Conservation (phyloP, 306 rosid species). For the Inga laurina region DNA sequence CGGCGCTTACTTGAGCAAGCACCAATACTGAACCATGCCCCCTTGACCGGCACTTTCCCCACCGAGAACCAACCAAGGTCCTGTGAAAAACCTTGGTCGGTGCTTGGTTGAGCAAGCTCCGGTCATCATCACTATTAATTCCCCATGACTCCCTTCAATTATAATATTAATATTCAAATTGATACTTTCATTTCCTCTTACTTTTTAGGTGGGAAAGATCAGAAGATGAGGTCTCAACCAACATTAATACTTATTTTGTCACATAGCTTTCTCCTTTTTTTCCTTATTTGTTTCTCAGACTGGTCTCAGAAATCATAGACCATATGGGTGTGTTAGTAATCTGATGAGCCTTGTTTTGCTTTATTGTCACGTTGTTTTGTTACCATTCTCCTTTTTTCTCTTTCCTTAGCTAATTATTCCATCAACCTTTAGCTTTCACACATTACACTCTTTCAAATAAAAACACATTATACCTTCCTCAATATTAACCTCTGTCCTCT, state of each 20-base stretch:
- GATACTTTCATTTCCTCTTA: neutral
- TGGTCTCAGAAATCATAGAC: neutral
- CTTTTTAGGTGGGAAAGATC: neutral
- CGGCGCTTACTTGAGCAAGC: too few species aligned
- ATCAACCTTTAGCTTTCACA: neutral
- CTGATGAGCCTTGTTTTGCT: slow-evolving; percentile 14
- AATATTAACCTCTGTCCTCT: neutral
- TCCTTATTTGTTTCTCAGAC: neutral
- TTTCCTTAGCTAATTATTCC: slow-evolving; percentile 6
- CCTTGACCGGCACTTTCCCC: too few species aligned
- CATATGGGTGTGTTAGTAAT: slow-evolving; percentile 27
- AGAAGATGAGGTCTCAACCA: neutral
- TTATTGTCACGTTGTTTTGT: slow-evolving; percentile 25
- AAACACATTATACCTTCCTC: neutral
- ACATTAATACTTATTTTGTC: neutral
- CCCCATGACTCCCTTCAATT: neutral
- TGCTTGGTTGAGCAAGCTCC: too few species aligned
- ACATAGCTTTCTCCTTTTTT: neutral
- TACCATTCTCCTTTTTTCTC: neutral
- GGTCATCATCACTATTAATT: neutral
- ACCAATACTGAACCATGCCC: too few species aligned
- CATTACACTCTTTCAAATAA: neutral
- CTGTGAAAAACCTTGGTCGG: too few species aligned
- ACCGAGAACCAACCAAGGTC: too few species aligned
- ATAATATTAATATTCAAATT: neutral